Evolutionary conservation across 2,329 filamentous ascomycete genomes (phyloP).

Genomic region (Xylariomycetidae sp.): DNA sequence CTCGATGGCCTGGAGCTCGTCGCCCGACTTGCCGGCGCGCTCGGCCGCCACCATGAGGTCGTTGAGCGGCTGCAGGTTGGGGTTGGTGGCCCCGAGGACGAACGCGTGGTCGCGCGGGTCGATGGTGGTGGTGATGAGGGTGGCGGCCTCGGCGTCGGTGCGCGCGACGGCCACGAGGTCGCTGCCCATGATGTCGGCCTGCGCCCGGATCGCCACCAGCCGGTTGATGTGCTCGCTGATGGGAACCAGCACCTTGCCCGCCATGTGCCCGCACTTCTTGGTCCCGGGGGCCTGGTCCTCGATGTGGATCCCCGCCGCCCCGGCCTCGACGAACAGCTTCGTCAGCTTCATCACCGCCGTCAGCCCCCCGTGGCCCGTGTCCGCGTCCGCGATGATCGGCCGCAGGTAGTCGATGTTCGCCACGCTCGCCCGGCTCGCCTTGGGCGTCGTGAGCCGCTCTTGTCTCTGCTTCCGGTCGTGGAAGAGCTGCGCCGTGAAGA

Average conservation of each 20-base stretch:
- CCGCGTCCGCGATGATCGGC: conserved; percentile 93
- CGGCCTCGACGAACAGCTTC: conserved; percentile 94
- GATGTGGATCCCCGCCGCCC: conserved; percentile 95
- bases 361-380: conserved; percentile 93
- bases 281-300: conserved; percentile 97
- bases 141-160: conserved; percentile 96
- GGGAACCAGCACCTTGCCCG: conserved; percentile 94
- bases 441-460: conserved; percentile 76
- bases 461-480: conserved; percentile 98
- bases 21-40: conserved; percentile 72
- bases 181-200: conserved; percentile 96
- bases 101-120: conserved; percentile 93
- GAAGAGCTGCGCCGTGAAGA: conserved; percentile 98
- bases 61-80: conserved; percentile 74
- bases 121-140: conserved; percentile 93
- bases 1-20: conserved; percentile 83
- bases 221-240: conserved; percentile 98
- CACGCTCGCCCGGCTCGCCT: conserved; percentile 65
- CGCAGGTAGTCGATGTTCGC: conserved; percentile 89
- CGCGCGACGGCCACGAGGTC: conserved; percentile 89
- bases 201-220: conserved; percentile 90
- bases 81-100: conserved; percentile 86
- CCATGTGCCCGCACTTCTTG: conserved; percentile 99
- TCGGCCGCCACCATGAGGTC: conserved; percentile 90
- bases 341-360: conserved; percentile 99